phyloP scores from a whole-genome alignment of 2,329 filamentous ascomycete genomes.

The Zasmidium angulare region DNA sequence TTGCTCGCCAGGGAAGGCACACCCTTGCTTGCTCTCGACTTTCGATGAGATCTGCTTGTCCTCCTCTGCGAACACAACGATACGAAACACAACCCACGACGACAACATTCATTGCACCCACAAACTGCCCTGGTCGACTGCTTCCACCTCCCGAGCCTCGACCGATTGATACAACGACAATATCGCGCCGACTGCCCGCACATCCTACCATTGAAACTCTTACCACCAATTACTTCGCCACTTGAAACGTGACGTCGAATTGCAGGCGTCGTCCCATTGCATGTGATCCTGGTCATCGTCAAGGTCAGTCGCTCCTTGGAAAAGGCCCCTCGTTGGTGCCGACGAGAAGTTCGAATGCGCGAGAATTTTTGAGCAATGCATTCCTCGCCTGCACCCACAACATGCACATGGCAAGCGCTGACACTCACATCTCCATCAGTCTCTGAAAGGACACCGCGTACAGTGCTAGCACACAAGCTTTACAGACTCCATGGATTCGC shows the following conservation, averaged over 20 bases:
- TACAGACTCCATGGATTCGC: background rate
- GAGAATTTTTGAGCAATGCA: constrained; percentile 11
- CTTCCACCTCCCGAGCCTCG: background rate
- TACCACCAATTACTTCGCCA: background rate
- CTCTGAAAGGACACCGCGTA: background rate
- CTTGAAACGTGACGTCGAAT: background rate
- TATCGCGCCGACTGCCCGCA: background rate
- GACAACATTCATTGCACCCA: constrained; percentile 7
- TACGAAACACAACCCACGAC: constrained; percentile 1
- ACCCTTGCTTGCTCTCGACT: constrained; percentile 2
- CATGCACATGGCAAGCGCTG: constrained; percentile 11
- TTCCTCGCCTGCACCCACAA: constrained; percentile 17
- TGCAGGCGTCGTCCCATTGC: background rate
- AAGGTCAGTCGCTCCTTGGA: background rate
- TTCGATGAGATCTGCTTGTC: background rate
- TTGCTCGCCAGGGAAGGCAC: background rate
- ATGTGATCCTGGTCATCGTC: background rate
- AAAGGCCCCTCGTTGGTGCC: background rate
- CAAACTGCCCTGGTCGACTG: background rate
- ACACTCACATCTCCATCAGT: background rate
- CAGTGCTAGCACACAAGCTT: background rate
- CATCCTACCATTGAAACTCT: background rate
- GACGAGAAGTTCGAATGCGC: background rate
- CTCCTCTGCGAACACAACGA: background rate
- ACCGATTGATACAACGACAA: background rate